These are phyloP conservation scores for Lyophyllum semitale DNA, from an alignment of 768 basidiomycete species.

Conservation along the genomic window DNA sequence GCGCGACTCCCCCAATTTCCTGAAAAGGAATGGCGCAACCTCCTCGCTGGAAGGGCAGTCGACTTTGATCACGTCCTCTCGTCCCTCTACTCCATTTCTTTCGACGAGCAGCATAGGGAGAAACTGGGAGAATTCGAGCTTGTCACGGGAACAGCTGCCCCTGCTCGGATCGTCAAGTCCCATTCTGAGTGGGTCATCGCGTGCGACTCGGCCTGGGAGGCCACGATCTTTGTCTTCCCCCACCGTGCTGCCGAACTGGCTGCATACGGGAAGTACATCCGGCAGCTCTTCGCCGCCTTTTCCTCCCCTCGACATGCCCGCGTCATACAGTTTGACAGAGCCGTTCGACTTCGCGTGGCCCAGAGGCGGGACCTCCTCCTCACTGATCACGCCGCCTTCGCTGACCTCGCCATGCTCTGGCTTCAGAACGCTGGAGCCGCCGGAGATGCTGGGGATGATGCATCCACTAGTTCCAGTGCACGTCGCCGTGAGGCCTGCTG, in stretches of 20 bases:
- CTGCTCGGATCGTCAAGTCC: constrained; percentile 12
- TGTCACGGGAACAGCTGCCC: neutral
- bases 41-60: constrained; percentile 20
- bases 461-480: neutral
- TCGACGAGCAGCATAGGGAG: neutral
- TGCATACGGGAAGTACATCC: constrained; percentile 22
- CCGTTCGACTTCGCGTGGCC: constrained; percentile 9
- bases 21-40: constrained; percentile 22
- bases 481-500: constrained; percentile 12
- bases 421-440: constrained; percentile 7
- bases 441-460: neutral
- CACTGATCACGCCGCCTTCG: constrained; percentile 11
- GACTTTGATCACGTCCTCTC: constrained; percentile 29
- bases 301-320: constrained; percentile 5
- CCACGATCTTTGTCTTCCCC: too few species aligned
- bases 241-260: constrained; percentile 25
- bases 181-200: constrained; percentile 25
- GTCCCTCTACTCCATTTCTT: constrained; percentile 13
- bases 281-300: constrained; percentile 12
- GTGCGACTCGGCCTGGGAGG: too few species aligned
- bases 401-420: constrained; percentile 16
- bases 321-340: constrained; percentile 30
- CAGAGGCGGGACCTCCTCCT: too few species aligned
- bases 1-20: constrained; percentile 28
- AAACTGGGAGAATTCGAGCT: too few species aligned